These are phyloP conservation scores for Sparassis latifolia DNA, from an alignment of 1,284 basidiomycete genomes.

Conservation along the genomic window DNA sequence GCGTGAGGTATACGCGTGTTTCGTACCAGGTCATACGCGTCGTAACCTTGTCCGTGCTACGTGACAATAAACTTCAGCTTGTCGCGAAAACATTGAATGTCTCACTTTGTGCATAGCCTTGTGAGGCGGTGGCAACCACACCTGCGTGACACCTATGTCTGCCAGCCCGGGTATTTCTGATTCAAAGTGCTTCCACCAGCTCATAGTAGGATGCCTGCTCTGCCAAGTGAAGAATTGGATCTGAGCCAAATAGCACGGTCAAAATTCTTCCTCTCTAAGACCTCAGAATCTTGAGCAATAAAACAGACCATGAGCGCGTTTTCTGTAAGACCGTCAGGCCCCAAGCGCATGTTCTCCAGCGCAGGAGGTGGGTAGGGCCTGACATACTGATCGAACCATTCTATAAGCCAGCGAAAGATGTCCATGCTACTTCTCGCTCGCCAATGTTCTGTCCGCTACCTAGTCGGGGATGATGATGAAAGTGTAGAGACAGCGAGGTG, in stretches of 20 bases:
- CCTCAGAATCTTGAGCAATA: not conserved
- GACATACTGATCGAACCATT: slow-evolving; percentile 15
- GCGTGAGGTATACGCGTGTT: not conserved
- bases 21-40: slow-evolving; percentile 72
- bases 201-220: slow-evolving; percentile 46
- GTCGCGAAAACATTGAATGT: not conserved
- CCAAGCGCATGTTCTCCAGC: slow-evolving; percentile 49
- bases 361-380: slow-evolving; percentile 32
- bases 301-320: slow-evolving; percentile 62
- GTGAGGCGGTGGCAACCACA: slow-evolving; percentile 75
- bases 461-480: not conserved
- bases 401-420: slow-evolving; percentile 12
- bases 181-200: slow-evolving; percentile 84
- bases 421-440: slow-evolving; percentile 1
- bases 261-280: not conserved
- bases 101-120: slow-evolving; percentile 61
- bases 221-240: slow-evolving; percentile 86
- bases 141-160: slow-evolving; percentile 78
- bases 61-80: not conserved
- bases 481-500: not conserved
- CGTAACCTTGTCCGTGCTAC: slow-evolving; percentile 68
- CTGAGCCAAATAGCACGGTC: slow-evolving; percentile 27
- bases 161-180: slow-evolving; percentile 63
- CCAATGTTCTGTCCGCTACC: too few relatives aligned
- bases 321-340: slow-evolving; percentile 35